Percentiles rank a stretch among this genome's conserved stretches.
phyloP scores from a whole-genome alignment of 2,329 filamentous ascomycete species.

The Fusarium beomiforme region DNA sequence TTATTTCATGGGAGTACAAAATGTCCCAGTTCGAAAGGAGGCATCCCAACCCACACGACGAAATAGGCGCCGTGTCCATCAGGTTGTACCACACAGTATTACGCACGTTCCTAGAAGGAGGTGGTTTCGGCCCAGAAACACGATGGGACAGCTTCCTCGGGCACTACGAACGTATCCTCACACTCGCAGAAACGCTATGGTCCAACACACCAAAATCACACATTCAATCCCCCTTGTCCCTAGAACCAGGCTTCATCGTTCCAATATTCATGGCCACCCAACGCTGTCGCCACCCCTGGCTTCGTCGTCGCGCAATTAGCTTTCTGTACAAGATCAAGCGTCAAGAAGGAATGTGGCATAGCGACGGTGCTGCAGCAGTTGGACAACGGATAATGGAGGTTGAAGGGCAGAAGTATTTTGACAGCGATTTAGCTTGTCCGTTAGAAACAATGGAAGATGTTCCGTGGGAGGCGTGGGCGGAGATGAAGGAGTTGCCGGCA shows the following conservation, averaged over 20 bases:
- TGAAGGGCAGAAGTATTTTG: slow-evolving; percentile 35
- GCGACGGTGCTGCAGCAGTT: slow-evolving; percentile 43
- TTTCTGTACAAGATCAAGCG: slow-evolving; percentile 42
- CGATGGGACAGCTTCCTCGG: slow-evolving; percentile 44
- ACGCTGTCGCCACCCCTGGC: slow-evolving; percentile 46
- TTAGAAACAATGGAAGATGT: slow-evolving; percentile 5
- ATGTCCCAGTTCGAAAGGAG: slow-evolving; percentile 38
- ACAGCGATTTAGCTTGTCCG: slow-evolving; percentile 9
- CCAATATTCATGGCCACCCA: slow-evolving; percentile 42
- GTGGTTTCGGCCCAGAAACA: slow-evolving; percentile 39
- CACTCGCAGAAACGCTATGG: slow-evolving; percentile 26
- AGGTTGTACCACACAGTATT: slow-evolving; percentile 46
- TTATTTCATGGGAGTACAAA: slow-evolving; percentile 36
- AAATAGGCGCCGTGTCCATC: slow-evolving; percentile 34
- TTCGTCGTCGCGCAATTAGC: slow-evolving; percentile 41
- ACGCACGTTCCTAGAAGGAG: slow-evolving; percentile 28
- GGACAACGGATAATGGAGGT: slow-evolving; percentile 30
- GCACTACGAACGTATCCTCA: slow-evolving; percentile 44
- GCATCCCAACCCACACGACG: slow-evolving; percentile 3
- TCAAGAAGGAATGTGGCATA: slow-evolving; percentile 49
- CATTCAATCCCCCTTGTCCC: slow-evolving; percentile 38
- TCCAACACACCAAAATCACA: slow-evolving; percentile 24
- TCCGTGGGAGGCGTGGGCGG: slow-evolving; percentile 39
- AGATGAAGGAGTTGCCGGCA: slow-evolving; percentile 8
- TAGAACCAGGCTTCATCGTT: slow-evolving; percentile 48